Percentiles rank a stretch among this genome's conserved stretches.
phyloP scores from a whole-genome alignment of 192 early-diverging fungal species.

The Entophlyctis luteolus region DNA sequence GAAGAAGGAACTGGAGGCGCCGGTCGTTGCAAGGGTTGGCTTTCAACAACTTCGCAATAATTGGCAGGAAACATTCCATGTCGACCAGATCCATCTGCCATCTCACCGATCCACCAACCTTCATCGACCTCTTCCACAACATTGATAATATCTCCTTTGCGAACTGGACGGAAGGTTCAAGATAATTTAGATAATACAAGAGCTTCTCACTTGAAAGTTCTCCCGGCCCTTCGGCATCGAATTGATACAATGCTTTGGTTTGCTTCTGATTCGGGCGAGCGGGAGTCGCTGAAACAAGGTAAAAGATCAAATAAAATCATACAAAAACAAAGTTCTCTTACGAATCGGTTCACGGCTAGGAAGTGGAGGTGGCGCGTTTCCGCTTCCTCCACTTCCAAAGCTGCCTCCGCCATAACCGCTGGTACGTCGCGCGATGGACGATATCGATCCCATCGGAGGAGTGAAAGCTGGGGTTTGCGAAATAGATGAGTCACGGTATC shows the following conservation, averaged over 20 bases:
- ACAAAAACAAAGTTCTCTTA: not conserved
- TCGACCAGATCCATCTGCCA: slow-evolving; percentile 60
- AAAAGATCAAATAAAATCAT: not conserved
- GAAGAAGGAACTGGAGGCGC: not conserved
- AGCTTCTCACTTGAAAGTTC: slow-evolving; percentile 60
- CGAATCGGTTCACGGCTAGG: slow-evolving; percentile 17
- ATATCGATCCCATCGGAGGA: not conserved
- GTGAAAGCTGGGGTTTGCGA: slow-evolving; percentile 19
- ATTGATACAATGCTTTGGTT: slow-evolving; percentile 72
- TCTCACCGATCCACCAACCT: slow-evolving; percentile 92
- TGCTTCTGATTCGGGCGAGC: slow-evolving; percentile 47
- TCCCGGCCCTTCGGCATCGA: slow-evolving; percentile 71
- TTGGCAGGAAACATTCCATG: slow-evolving; percentile 92
- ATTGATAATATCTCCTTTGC: slow-evolving; percentile 80
- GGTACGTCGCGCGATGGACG: not conserved
- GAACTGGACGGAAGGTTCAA: slow-evolving; percentile 36
- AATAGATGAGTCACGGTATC: not conserved
- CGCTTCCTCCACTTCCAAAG: not conserved
- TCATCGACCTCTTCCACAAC: slow-evolving; percentile 83
- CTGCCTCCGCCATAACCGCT: not conserved
- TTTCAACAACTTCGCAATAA: slow-evolving; percentile 64
- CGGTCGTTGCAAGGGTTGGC: not conserved
- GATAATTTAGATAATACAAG: not conserved
- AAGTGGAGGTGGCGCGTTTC: slow-evolving; percentile 3
- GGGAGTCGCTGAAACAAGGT: slow-evolving; percentile 8